Base-by-base conservation (phyloP, 179 eudicot species). In the Actinidia arguta region DNA sequence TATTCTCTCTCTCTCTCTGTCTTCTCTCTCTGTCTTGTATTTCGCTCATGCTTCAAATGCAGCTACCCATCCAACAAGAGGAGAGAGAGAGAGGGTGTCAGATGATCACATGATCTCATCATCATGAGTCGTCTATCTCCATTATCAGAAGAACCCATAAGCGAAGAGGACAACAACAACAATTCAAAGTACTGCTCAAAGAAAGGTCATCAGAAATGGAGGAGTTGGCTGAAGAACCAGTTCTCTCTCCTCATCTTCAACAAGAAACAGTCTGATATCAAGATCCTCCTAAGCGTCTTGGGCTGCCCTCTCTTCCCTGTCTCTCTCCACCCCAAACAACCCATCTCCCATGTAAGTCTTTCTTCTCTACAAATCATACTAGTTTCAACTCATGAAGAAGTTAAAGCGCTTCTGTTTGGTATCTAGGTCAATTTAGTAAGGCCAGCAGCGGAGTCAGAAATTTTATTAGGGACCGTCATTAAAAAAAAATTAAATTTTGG, bases 291-390 rank as follows among this genome's bases (percentile, higher is more conserved):
- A 5, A 92, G 97, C 81, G 99, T 95, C 85, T 91, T 95, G 55
- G 99, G 90, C 66, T 95, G 99, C 85, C 99, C 99, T 78, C 98
- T 95, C 36, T 94, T 93, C 22, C 95, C 99, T 13, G 83, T 92
- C 39, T 88, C 98, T 22, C 81, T 79, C 55, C 88, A 72, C 18
- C 87, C 89, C 75, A 78, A 73, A 61, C 80, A 50, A 24, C 62
- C 80, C 78, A 24, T 87, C 86, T 25, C 83, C 82, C 89, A 93
- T 81, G 98, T 93, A 72, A 59, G 88, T 80, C 39, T 0, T 1
- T 47, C 20, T 13, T 31, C 11, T 42, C n/a, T n/a, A n/a, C n/a
- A n/a, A 13, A 18, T 55, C 11, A 10, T 61, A n/a, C 52, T 55
- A 8, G 52, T 48, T 56, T 56, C 3, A 56, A 56, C 14, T 17